Conservation (phyloP, 495 filamentous ascomycete species). For the Lindgomyces ingoldianus region DNA sequence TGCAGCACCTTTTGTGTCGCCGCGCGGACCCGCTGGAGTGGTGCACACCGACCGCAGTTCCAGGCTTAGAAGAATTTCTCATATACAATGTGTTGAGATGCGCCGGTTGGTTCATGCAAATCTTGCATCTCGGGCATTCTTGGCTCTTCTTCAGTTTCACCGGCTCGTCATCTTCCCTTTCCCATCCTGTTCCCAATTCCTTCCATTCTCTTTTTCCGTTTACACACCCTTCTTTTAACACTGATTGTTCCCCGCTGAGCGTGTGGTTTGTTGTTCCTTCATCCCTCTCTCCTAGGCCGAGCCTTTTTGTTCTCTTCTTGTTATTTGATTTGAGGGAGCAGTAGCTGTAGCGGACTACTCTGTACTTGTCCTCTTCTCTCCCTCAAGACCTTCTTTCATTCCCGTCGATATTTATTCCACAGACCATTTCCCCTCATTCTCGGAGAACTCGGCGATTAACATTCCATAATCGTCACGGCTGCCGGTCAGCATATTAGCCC, state of each 20-base stretch:
- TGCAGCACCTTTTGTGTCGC: neutral
- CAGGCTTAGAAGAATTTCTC: slow-evolving; percentile 9
- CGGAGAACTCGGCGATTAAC: slow-evolving; percentile 1
- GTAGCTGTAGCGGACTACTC: neutral
- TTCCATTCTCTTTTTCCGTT: slow-evolving; percentile 14
- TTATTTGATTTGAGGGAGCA: neutral
- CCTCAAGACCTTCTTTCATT: slow-evolving; percentile 8
- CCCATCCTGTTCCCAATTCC: neutral
- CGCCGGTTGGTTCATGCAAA: slow-evolving; percentile 23
- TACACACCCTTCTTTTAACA: slow-evolving; percentile 13
- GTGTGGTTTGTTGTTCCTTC: slow-evolving; percentile 23
- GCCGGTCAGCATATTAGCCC: slow-evolving; percentile 37
- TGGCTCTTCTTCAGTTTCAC: slow-evolving; percentile 30
- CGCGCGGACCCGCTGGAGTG: neutral
- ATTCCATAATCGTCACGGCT: slow-evolving; percentile 24
- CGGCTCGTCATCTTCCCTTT: slow-evolving; percentile 11
- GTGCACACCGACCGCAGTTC: neutral
- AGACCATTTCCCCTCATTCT: slow-evolving; percentile 32
- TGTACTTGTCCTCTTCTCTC: neutral
- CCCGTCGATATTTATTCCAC: slow-evolving; percentile 6
- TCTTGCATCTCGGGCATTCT: slow-evolving; percentile 13
- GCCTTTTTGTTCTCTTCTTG: slow-evolving; percentile 3
- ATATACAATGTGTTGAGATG: slow-evolving; percentile 1
- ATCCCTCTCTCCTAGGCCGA: slow-evolving; percentile 6
- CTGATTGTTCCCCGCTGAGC: slow-evolving; percentile 28